phyloP scores from a whole-genome alignment of 768 basidiomycete species.

The Lactifluus hygrophoroides region DNA sequence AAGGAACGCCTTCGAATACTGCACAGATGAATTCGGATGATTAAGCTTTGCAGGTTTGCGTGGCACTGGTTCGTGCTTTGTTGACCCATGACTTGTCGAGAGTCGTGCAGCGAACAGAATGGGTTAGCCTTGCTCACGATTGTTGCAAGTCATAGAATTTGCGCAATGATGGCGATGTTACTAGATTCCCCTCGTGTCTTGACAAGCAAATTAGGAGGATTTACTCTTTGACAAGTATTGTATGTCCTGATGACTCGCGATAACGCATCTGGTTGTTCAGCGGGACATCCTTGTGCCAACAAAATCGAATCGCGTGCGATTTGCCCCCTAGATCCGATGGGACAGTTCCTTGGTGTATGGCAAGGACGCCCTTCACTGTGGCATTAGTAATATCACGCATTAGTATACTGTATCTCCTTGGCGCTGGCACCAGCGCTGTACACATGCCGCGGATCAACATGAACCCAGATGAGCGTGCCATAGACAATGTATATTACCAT shows the following conservation, averaged over 20 bases:
- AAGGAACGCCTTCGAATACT: slow-evolving; percentile 33
- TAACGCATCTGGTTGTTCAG: slow-evolving; percentile 46
- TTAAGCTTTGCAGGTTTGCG: slow-evolving; percentile 37
- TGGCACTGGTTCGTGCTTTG: neutral
- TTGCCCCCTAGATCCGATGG: too few species aligned
- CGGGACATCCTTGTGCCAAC: slow-evolving; percentile 30
- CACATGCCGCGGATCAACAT: slow-evolving; percentile 11
- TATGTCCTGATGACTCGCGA: slow-evolving; percentile 42
- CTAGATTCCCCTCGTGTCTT: too few species aligned
- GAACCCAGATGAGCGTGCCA: neutral
- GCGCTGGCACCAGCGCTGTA: slow-evolving; percentile 37
- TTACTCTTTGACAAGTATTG: slow-evolving; percentile 38
- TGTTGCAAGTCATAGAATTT: slow-evolving; percentile 42
- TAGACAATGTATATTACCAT: slow-evolving; percentile 41
- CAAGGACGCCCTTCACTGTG: neutral
- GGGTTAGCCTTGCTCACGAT: slow-evolving; percentile 41
- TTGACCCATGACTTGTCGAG: neutral
- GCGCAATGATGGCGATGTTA: slow-evolving; percentile 43
- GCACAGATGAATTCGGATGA: slow-evolving; percentile 34
- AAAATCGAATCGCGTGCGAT: slow-evolving; percentile 37
- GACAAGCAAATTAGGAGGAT: too few species aligned
- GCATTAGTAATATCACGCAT: neutral
- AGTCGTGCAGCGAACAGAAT: neutral
- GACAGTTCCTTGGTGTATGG: neutral
- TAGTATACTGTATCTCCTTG: slow-evolving; percentile 28